These are phyloP conservation scores for Aspergillus uvarum DNA, from an alignment of 2,329 filamentous ascomycete genomes.

Conservation along the genomic window DNA sequence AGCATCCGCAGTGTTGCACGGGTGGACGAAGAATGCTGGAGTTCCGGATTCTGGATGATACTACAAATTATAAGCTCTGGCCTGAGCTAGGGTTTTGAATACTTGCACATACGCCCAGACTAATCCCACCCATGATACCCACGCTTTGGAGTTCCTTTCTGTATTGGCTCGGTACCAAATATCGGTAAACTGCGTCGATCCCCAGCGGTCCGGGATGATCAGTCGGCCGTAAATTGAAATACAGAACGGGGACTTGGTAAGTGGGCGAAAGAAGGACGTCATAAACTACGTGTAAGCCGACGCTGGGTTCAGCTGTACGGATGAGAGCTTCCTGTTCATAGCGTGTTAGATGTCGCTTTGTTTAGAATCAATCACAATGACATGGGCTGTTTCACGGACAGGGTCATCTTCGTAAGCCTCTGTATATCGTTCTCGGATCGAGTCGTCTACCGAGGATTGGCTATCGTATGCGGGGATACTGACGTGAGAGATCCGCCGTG, in stretches of 20 bases:
- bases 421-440: constrained; percentile 17
- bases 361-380: constrained; percentile 6
- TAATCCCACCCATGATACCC: constrained; percentile 71
- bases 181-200: constrained; percentile 69
- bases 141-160: constrained; percentile 60
- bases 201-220: constrained; percentile 57
- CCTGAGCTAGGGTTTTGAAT: constrained; percentile 23
- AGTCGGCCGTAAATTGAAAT: constrained; percentile 66
- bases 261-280: constrained; percentile 73
- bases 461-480: constrained; percentile 12
- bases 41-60: constrained; percentile 79
- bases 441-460: constrained; percentile 12
- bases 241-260: constrained; percentile 73
- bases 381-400: constrained; percentile 21
- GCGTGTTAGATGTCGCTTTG: constrained; percentile 29
- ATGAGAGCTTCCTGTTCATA: constrained; percentile 44
- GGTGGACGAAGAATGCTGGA: constrained; percentile 88
- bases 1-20: constrained; percentile 81
- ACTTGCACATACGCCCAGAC: constrained; percentile 65
- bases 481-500: constrained; percentile 22
- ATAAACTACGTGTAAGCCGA: constrained; percentile 60
- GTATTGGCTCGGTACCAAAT: constrained; percentile 67
- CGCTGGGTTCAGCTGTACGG: constrained; percentile 30
- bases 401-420: constrained; percentile 32
- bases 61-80: constrained; percentile 50